A percentile compares a stretch with the other conserved stretches of the same genome.
Evolutionary conservation across 805 yeast species (phyloP).

Genomic region (Candida pseudoglaebosa): DNA sequence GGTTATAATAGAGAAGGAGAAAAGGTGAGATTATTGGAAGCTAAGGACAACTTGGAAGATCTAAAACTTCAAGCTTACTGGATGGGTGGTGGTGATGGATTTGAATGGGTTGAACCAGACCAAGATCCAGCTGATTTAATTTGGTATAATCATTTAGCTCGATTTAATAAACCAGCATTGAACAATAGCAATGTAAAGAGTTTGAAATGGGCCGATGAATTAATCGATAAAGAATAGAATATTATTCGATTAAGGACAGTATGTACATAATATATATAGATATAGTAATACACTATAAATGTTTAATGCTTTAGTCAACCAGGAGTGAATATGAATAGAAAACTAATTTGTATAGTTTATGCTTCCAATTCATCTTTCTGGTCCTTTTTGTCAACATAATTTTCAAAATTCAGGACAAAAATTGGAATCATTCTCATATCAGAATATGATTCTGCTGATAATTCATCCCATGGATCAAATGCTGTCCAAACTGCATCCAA

Average conservation of each 20-base stretch:
- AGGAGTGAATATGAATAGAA: not conserved
- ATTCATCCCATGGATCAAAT: constrained; percentile 45
- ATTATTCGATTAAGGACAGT: no score
- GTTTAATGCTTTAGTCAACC: no score
- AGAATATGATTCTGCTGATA: constrained; percentile 34
- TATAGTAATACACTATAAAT: no score
- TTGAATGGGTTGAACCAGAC: constrained; percentile 88
- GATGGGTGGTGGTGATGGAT: constrained; percentile 83
- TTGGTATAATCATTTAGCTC: constrained; percentile 32
- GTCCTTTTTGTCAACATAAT: constrained; percentile 3
- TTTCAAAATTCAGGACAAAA: constrained; percentile 5
- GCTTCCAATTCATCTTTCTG: not conserved
- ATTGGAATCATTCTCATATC: constrained; percentile 37
- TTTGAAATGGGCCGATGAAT: constrained; percentile 40
- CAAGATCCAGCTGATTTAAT: constrained; percentile 76
- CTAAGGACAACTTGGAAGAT: constrained; percentile 59
- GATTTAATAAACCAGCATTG: constrained; percentile 20
- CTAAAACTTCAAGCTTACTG: constrained; percentile 74
- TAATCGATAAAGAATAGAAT: constrained; percentile 27
- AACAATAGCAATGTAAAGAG: constrained; percentile 11
- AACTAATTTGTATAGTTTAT: not conserved
- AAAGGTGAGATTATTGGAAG: constrained; percentile 34
- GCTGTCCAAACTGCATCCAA: constrained; percentile 41
- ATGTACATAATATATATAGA: no score
- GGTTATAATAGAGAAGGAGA: constrained; percentile 36